Conservation (phyloP, 2,329 filamentous ascomycete species). For the Sporothrix sp. region DNA sequence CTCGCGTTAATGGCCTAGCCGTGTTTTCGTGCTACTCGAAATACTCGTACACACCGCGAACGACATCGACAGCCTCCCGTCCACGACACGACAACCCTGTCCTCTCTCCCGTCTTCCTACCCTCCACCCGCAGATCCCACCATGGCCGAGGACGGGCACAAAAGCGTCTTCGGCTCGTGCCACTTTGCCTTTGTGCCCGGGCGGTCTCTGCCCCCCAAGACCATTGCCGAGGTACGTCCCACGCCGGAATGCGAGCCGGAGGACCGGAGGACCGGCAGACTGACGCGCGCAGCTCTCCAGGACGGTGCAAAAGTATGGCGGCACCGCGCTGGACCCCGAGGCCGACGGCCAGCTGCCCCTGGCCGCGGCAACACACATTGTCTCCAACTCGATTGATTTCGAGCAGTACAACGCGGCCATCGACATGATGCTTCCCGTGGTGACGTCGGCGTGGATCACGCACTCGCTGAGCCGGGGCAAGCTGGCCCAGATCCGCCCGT, state of each 20-base stretch:
- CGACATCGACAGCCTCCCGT: too few relatives aligned
- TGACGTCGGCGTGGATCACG: slow-evolving; percentile 72
- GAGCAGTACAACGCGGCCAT: slow-evolving; percentile 69
- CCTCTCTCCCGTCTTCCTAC: neutral
- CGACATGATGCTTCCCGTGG: slow-evolving; percentile 71
- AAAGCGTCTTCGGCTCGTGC: slow-evolving; percentile 34
- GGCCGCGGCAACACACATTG: slow-evolving; percentile 42
- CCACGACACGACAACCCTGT: too few relatives aligned
- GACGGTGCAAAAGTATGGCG: slow-evolving; percentile 40
- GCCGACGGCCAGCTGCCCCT: slow-evolving; percentile 41
- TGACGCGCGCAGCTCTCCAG: slow-evolving; percentile 29
- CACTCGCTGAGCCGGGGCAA: slow-evolving; percentile 60
- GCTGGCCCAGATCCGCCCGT: slow-evolving; percentile 68
- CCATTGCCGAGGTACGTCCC: slow-evolving; percentile 31
- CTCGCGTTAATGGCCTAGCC: slow-evolving; percentile 6
- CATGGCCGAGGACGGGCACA: slow-evolving; percentile 24
- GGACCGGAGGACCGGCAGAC: too few relatives aligned
- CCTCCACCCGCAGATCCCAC: slow-evolving; percentile 1
- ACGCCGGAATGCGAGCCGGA: too few relatives aligned
- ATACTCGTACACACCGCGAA: too few relatives aligned
- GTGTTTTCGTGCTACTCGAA: too few relatives aligned
- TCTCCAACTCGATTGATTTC: slow-evolving; percentile 77
- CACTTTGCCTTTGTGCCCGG: slow-evolving; percentile 38
- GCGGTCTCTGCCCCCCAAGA: slow-evolving; percentile 29
- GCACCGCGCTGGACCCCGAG: slow-evolving; percentile 36